phyloP scores from a whole-genome alignment of 306 rosid species.

The Ormosia semicastrata region DNA sequence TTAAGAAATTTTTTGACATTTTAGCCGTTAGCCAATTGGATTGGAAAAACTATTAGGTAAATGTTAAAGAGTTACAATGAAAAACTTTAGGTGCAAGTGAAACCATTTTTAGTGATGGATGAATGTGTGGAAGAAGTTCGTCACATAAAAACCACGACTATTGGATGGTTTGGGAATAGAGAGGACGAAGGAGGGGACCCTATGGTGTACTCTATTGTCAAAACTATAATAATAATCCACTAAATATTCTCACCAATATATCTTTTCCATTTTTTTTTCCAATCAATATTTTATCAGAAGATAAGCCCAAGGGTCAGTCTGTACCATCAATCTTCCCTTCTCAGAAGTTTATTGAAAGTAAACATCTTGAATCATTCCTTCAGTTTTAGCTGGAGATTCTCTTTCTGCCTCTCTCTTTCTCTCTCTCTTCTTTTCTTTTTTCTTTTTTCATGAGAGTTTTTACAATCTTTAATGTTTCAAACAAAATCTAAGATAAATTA shows the following conservation, averaged over 20 bases:
- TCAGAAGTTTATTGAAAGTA: slow-evolving; percentile 26
- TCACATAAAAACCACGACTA: not conserved
- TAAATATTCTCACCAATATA: slow-evolving; percentile 16
- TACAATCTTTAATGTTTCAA: not conserved
- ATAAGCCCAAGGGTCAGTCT: slow-evolving; percentile 26
- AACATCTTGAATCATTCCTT: slow-evolving; percentile 24
- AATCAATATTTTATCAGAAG: slow-evolving; percentile 15
- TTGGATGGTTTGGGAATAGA: slow-evolving; percentile 11
- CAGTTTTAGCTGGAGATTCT: slow-evolving; percentile 31
- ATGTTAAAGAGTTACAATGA: not conserved
- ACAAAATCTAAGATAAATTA: slow-evolving; percentile 13
- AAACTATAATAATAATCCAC: slow-evolving; percentile 39
- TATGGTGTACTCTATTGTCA: slow-evolving; percentile 37
- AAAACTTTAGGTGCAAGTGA: slow-evolving; percentile 18
- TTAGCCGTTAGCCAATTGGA: not conserved
- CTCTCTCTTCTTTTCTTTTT: not conserved
- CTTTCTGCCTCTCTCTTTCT: slow-evolving; percentile 14
- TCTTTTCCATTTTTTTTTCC: not conserved
- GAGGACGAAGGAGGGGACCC: slow-evolving; percentile 33
- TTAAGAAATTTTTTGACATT: not conserved
- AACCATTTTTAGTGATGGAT: slow-evolving; percentile 14
- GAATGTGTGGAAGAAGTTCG: slow-evolving; percentile 28
- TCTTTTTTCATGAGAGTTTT: not conserved
- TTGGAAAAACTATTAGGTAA: not conserved
- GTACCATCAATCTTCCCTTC: slow-evolving; percentile 33